Evolutionary conservation across 2,329 filamentous ascomycete species (phyloP), one percentile per base, ranked within the genome.

Genomic region (Fusarium temperatum): DNA sequence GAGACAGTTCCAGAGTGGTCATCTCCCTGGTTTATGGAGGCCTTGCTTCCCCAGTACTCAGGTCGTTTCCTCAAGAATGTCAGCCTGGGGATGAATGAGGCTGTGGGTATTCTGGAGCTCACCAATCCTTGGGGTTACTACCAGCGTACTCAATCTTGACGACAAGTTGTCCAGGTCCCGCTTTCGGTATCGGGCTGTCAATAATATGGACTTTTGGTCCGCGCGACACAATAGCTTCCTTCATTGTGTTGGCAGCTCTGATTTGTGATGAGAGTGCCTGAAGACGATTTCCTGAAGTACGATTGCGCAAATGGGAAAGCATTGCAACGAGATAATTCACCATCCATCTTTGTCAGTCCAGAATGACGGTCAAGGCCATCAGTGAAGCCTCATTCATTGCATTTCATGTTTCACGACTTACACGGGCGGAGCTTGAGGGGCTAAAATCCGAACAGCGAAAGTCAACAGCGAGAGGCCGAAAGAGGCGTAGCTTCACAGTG

Each of bases 91-190:
- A 7, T 26, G 15, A 11, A 14, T 28, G 11, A 20, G 35, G 8
- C 32, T 8, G 32, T 8, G 14, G 32, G 32, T 35, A 35, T 3
- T 13, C 20, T 4, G 1, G 12, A 7, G 8, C 44, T 57, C 18
- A 68, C 70, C 70, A 73, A 7, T 73, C 70, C 36, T 74, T 73
- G 3, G 70, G 70, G 4, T 72, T 73, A 10, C 66, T 73, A 2
- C 66, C 66, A 4, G 62, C 63, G 2, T 71, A 71, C 2, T 30
- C 22, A 5, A 74, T 51, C 41, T 63, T 74, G 9, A 68, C 66
- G 1, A 74, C 50, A 14, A 73, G 20, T 5, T 73, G 70, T 0
- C 66, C 70, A 8, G 70, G 62, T 12, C 48, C 57, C 2, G 70
- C 38, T 18, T 24, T 72, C 1, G 70, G 70, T 2, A 71, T 39